Evolutionary conservation across 2,329 filamentous ascomycete genomes (phyloP), one percentile per base, ranked within the genome.

Genomic region (Calonectria hongkongensis): DNA sequence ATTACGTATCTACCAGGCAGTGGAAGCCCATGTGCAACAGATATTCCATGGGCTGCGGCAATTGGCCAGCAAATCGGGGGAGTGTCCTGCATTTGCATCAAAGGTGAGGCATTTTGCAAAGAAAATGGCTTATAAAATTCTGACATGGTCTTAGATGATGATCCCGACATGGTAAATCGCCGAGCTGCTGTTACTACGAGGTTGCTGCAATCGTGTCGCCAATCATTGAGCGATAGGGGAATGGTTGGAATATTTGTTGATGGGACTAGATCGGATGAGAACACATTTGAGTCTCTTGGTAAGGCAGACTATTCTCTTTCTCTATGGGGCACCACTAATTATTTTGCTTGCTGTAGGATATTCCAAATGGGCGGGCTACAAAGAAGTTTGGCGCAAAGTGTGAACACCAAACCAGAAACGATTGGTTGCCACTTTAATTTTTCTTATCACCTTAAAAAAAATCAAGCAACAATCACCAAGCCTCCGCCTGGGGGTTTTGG

Each of bases 41-140:
- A 92, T 75, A 81, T 92, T 12, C 90, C 90, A 1, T 92, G 90
- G 90, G 86, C 89, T 8, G 82, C 83, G 50, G 84, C 82, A 2
- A 86, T 91, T 69, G 88, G 86, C 13, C 79, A 82, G 51, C 85
- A 88, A 71, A 87, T 90, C 50, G 90, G 90, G 56, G 90, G 90
- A 30, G 87, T 91, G 43, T 88, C 89, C n/a, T 92, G 90, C 80
- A 88, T 92, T 66, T 92, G 88, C 81, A 87, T 92, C 74, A 83
- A 85, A 79, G 88, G 90, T 90, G 80, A 73, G 54, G 88, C 85
- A 27, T 47, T 28, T 56, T 58, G 25, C 15, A 21, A 15, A 21
- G n/a, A 30, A 25, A 16, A 21, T 39, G 73, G 28, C 21, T 36
- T 39, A n/a, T 50, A 15, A 39, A 47, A 21, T 21, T 58, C 76